Evolutionary conservation across 1,284 basidiomycete genomes (phyloP).

Genomic region (Pterulicium gracile): DNA sequence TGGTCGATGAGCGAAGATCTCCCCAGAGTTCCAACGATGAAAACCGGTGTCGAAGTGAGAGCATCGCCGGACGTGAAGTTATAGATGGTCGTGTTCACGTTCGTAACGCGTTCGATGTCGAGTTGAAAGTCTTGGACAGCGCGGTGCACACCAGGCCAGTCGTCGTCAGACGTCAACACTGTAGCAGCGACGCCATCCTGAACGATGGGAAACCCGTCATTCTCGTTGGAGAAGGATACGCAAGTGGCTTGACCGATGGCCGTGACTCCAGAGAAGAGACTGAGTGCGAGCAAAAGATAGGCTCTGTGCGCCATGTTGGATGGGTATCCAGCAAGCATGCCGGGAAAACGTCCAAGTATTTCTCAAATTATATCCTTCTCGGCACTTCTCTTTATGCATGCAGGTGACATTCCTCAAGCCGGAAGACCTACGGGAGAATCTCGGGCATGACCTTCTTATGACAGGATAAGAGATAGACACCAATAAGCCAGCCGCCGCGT

Average conservation of each 20-base stretch:
- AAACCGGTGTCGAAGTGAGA: conserved; percentile 12
- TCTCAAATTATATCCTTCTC: no score
- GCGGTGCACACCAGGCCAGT: conserved; percentile 56
- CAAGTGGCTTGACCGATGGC: conserved; percentile 23
- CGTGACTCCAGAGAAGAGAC: no score
- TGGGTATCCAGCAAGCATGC: no score
- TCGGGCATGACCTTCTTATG: no score
- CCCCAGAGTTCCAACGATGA: conserved; percentile 59
- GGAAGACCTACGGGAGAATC: no score
- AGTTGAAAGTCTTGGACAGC: conserved; percentile 48
- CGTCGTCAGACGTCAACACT: conserved; percentile 41
- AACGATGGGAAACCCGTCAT: conserved; percentile 28
- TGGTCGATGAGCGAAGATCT: conserved; percentile 46
- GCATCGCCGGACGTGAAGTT: conserved; percentile 30
- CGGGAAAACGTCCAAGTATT: no score
- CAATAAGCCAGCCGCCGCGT: no score
- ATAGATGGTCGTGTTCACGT: conserved; percentile 32
- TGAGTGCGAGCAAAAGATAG: no score
- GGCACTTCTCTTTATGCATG: no score
- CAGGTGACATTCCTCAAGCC: no score
- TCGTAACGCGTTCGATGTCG: conserved; percentile 53
- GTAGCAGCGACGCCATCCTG: conserved; percentile 32
- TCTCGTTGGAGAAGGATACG: conserved; percentile 19
- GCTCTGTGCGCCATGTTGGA: no score
- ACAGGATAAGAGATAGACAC: no score